A percentile compares a stretch with the other conserved stretches of the same genome.
Evolutionary conservation across 768 basidiomycete species (phyloP).

Genomic region (Boletellus emodensis): DNA sequence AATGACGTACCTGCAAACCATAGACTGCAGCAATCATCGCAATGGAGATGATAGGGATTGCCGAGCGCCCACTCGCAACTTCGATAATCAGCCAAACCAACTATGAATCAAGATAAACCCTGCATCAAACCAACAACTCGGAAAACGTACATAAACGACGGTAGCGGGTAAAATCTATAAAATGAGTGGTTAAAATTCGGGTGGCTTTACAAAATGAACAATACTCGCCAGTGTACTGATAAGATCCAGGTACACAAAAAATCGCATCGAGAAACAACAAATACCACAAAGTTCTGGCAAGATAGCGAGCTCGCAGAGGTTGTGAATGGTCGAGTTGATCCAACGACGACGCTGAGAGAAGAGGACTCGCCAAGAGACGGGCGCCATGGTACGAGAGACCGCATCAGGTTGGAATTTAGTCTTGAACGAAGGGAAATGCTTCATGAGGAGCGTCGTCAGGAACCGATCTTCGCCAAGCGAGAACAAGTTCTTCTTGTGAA

Average conservation of each 20-base stretch:
- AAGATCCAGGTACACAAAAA: conserved; percentile 66
- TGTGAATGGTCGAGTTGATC: conserved; percentile 73
- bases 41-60: conserved; percentile 60
- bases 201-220: not conserved
- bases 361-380: conserved; percentile 56
- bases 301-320: conserved; percentile 60
- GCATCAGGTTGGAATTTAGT: conserved; percentile 69
- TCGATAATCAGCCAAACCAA: conserved; percentile 59
- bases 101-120: conserved; percentile 26
- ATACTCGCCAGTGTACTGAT: conserved; percentile 52
- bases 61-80: conserved; percentile 48
- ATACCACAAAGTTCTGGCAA: conserved; percentile 63
- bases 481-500: conserved; percentile 70
- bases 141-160: conserved; percentile 51
- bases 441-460: conserved; percentile 63
- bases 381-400: conserved; percentile 58
- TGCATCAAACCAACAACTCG: not conserved
- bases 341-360: conserved; percentile 68
- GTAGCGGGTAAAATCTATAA: conserved; percentile 55
- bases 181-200: conserved; percentile 4
- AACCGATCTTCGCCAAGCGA: conserved; percentile 71
- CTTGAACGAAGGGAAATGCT: conserved; percentile 66
- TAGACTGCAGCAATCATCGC: conserved; percentile 66
- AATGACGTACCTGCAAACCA: conserved; percentile 52
- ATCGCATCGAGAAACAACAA: conserved; percentile 73